Percentiles rank a stretch among this genome's conserved stretches.
These are phyloP conservation scores for Hirsutella thompsonii DNA, from an alignment of 2,329 filamentous ascomycete genomes.

Conservation along the genomic window DNA sequence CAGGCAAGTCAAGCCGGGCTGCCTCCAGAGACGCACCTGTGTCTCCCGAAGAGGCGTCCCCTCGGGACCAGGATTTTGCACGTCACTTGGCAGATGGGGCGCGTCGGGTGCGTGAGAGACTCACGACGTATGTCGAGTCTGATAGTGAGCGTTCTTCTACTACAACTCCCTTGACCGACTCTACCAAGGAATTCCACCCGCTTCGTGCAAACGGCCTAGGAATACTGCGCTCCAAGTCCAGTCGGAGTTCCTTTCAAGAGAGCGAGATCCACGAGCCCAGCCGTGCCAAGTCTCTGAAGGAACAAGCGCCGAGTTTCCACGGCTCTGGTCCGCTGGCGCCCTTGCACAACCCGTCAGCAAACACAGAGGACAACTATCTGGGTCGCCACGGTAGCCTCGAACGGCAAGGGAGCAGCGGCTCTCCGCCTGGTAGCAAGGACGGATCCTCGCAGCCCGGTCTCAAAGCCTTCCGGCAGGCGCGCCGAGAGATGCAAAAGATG, in stretches of 20 bases:
- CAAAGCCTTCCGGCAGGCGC: constrained; percentile 43
- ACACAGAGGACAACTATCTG: background rate
- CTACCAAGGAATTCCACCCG: constrained; percentile 16
- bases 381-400: background rate
- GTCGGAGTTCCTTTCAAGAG: constrained; percentile 50
- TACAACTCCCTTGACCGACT: constrained; percentile 20
- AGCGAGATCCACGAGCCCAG: constrained; percentile 24
- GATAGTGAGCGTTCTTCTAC: constrained; percentile 30
- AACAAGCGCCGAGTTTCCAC: constrained; percentile 40
- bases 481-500: constrained; percentile 41
- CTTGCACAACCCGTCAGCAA: constrained; percentile 19
- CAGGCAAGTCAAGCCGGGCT: background rate
- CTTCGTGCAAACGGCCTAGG: constrained; percentile 44
- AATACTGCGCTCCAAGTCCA: constrained; percentile 54
- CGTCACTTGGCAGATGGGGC: constrained; percentile 59
- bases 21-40: background rate
- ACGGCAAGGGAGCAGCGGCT: background rate
- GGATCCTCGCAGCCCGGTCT: constrained; percentile 36
- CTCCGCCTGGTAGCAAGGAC: constrained; percentile 18
- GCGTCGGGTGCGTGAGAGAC: constrained; percentile 57
- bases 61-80: constrained; percentile 51
- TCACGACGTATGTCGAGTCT: constrained; percentile 55
- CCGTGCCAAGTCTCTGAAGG: constrained; percentile 45
- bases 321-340: constrained; percentile 27
- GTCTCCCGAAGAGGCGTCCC: background rate